Conservation (phyloP, 2,329 filamentous ascomycete species). For the Arthrobotrys sinensis region DNA sequence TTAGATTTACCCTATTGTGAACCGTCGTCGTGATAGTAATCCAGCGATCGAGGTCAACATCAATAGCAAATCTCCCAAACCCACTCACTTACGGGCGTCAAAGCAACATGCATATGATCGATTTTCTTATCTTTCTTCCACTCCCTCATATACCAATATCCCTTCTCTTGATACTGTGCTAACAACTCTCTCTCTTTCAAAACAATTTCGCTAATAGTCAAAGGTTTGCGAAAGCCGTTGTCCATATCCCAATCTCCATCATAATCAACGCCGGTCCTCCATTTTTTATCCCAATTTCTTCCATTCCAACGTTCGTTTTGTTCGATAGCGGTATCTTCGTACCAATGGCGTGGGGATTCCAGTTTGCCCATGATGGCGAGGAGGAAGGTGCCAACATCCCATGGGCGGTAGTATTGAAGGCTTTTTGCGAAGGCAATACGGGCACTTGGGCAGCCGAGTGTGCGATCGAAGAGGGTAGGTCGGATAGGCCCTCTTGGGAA, state of each 20-base stretch:
- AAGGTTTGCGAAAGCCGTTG: conserved; percentile 36
- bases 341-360: conserved; percentile 48
- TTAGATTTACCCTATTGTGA: too few relatives aligned
- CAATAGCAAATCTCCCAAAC: conserved; percentile 53
- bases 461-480: background rate
- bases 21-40: too few relatives aligned
- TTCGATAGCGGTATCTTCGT: conserved; percentile 42
- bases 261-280: conserved; percentile 28
- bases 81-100: conserved; percentile 54
- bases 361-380: conserved; percentile 47
- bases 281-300: conserved; percentile 8
- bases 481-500: conserved; percentile 10
- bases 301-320: conserved; percentile 57
- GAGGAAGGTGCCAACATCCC: conserved; percentile 44
- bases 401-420: background rate
- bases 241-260: conserved; percentile 59
- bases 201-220: conserved; percentile 37
- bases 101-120: conserved; percentile 35
- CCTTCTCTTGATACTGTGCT: conserved; percentile 35
- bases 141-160: conserved; percentile 54
- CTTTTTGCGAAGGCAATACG: conserved; percentile 21
- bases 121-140: conserved; percentile 35
- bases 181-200: conserved; percentile 35
- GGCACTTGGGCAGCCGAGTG: background rate
- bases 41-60: background rate